phyloP scores from a whole-genome alignment of 2,329 filamentous ascomycete genomes.

The Colletotrichum gigasporum region DNA sequence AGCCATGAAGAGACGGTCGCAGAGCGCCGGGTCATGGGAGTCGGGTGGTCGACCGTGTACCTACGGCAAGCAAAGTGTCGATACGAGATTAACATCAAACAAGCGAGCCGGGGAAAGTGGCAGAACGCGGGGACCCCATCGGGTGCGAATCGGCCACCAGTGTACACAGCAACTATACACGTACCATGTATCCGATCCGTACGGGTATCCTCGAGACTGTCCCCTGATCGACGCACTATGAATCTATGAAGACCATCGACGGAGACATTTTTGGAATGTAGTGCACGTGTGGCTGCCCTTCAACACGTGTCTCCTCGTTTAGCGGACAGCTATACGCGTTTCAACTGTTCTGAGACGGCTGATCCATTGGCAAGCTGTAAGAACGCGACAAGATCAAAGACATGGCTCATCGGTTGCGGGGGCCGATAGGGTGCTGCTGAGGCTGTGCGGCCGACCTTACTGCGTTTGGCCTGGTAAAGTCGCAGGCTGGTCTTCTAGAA shows the following conservation, averaged over 20 bases:
- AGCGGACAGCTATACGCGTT: constrained; percentile 3
- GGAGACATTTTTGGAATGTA: not conserved
- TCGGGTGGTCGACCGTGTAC: not conserved
- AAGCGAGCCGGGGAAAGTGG: not conserved
- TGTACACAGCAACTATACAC: not conserved
- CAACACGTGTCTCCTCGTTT: not conserved
- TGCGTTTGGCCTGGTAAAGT: not conserved
- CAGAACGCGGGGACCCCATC: too few relatives aligned
- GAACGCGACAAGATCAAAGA: not conserved
- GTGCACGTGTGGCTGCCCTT: not conserved
- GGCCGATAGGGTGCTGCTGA: not conserved
- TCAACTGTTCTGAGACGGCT: constrained; percentile 23
- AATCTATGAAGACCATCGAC: not conserved
- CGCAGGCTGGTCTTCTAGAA: not conserved
- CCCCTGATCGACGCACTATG: not conserved
- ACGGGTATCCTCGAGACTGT: not conserved
- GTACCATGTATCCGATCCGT: too few relatives aligned
- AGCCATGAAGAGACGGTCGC: too few relatives aligned
- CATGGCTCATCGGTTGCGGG: not conserved
- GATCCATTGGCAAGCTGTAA: constrained; percentile 2
- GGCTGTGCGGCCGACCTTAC: not conserved
- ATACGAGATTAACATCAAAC: not conserved
- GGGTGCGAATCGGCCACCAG: too few relatives aligned
- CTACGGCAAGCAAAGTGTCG: not conserved
- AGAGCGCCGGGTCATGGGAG: too few relatives aligned